phyloP scores from a whole-genome alignment of 495 filamentous ascomycete species.

The Jackrogersella multiformis region DNA sequence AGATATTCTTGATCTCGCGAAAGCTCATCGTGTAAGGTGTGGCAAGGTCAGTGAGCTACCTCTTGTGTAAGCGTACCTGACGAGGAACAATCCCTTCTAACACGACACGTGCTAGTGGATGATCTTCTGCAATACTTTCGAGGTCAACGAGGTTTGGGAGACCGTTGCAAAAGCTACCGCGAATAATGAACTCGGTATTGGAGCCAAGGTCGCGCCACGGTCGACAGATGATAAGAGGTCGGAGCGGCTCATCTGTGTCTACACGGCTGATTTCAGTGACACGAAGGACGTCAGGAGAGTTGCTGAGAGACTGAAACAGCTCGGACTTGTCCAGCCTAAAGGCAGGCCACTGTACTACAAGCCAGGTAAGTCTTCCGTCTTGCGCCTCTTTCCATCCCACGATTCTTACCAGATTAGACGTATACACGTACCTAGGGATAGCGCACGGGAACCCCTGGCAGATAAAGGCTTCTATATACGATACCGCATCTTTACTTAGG shows the following conservation, averaged over 20 bases:
- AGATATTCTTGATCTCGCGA: conserved; percentile 66
- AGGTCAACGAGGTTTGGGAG: conserved; percentile 72
- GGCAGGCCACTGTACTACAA: conserved; percentile 78
- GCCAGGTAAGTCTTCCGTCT: conserved; percentile 54
- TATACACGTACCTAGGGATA: conserved; percentile 76
- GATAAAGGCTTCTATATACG: conserved; percentile 69
- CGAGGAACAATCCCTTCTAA: too few species aligned
- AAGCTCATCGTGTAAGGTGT: conserved; percentile 60
- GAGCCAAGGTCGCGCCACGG: conserved; percentile 73
- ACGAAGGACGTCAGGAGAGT: conserved; percentile 73
- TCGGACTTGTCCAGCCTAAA: conserved; percentile 64
- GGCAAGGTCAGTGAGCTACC: conserved; percentile 63
- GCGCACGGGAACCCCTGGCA: conserved; percentile 71
- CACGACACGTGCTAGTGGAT: conserved; percentile 68
- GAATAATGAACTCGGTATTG: conserved; percentile 70
- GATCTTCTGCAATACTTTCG: conserved; percentile 68
- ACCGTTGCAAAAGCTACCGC: conserved; percentile 69
- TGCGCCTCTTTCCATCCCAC: neutral
- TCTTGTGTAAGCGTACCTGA: neutral
- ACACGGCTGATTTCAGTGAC: conserved; percentile 78
- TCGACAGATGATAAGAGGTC: conserved; percentile 45
- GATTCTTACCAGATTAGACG: conserved; percentile 60
- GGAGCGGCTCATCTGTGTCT: conserved; percentile 73
- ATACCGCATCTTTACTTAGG: conserved; percentile 49
- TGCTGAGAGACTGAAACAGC: conserved; percentile 63